These are phyloP conservation scores for Gliomastix tumulicola DNA, from an alignment of 2,329 filamentous ascomycete genomes.

Conservation along the genomic window DNA sequence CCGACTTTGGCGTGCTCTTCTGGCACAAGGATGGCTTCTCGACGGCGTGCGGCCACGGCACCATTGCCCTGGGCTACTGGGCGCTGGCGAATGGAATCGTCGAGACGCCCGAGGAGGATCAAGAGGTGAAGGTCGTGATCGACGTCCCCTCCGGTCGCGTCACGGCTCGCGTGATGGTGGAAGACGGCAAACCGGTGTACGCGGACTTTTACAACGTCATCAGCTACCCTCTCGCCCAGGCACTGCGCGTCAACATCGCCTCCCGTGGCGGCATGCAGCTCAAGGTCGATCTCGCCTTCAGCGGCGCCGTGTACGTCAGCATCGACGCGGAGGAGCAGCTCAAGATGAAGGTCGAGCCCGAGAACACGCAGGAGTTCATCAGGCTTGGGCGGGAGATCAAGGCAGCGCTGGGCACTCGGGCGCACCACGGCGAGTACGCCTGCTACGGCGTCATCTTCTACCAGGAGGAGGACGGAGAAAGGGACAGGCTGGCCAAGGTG, in stretches of 20 bases:
- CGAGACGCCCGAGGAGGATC: background rate
- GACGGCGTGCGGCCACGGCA: constrained; percentile 16
- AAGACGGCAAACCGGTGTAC: constrained; percentile 1
- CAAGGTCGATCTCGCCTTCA: constrained; percentile 3
- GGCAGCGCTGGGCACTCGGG: constrained; percentile 1
- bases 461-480: constrained; percentile 3
- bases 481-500: too few species aligned
- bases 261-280: background rate
- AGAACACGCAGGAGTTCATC: constrained; percentile 1
- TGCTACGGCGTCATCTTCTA: constrained; percentile 7
- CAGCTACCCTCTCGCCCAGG: background rate
- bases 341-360: constrained; percentile 2
- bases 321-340: constrained; percentile 2
- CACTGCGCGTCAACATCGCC: background rate
- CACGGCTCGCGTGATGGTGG: background rate
- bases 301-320: constrained; percentile 5
- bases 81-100: constrained; percentile 7
- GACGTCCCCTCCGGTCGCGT: constrained; percentile 6
- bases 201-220: constrained; percentile 5
- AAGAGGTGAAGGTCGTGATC: constrained; percentile 4
- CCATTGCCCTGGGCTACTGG: constrained; percentile 17
- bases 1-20: constrained; percentile 15
- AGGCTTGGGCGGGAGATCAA: constrained; percentile 5
- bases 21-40: constrained; percentile 20
- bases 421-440: constrained; percentile 1